A percentile compares a stretch with the other conserved stretches of the same genome.
Conservation (phyloP, 2,329 filamentous ascomycete species). For the Colletotrichum acutatum region DNA sequence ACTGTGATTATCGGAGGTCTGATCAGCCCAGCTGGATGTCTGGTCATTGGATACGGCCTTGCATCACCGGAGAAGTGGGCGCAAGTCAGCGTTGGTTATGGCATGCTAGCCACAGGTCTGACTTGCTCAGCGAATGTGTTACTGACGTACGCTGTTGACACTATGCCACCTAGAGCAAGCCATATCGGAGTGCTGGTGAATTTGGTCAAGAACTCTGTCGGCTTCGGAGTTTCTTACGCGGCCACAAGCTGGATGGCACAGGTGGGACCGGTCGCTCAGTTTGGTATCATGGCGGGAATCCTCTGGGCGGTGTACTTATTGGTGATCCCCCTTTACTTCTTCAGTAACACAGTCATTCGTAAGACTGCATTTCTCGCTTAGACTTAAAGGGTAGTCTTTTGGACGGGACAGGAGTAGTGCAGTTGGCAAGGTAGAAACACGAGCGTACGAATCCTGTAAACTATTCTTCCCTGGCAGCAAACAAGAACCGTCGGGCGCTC, state of each 20-base stretch:
- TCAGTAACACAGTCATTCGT: slow-evolving; percentile 16
- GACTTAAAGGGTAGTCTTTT: background rate
- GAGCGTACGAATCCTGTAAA: background rate
- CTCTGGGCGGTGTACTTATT: slow-evolving; percentile 31
- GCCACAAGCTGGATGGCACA: slow-evolving; percentile 33
- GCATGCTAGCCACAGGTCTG: slow-evolving; percentile 36
- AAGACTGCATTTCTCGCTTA: background rate
- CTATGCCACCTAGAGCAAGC: slow-evolving; percentile 26
- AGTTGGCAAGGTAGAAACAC: too few relatives aligned
- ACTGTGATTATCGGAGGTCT: slow-evolving; percentile 32
- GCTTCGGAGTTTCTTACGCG: slow-evolving; percentile 34
- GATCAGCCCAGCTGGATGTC: slow-evolving; percentile 35
- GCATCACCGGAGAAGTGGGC: slow-evolving; percentile 33
- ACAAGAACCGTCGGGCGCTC: background rate
- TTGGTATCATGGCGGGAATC: slow-evolving; percentile 37
- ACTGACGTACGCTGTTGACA: slow-evolving; percentile 38
- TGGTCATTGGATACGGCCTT: slow-evolving; percentile 34
- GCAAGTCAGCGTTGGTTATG: slow-evolving; percentile 34
- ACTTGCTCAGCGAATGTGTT: slow-evolving; percentile 38
- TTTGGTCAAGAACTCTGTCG: slow-evolving; percentile 36
- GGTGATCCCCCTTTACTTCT: slow-evolving; percentile 28
- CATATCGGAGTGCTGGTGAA: slow-evolving; percentile 38
- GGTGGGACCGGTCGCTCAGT: slow-evolving; percentile 28
- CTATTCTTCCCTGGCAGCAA: background rate
- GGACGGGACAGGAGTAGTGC: background rate